These are phyloP conservation scores for Globisporangium paroecandrum DNA, from an alignment of 352 stramenopile genomes.

Conservation along the genomic window DNA sequence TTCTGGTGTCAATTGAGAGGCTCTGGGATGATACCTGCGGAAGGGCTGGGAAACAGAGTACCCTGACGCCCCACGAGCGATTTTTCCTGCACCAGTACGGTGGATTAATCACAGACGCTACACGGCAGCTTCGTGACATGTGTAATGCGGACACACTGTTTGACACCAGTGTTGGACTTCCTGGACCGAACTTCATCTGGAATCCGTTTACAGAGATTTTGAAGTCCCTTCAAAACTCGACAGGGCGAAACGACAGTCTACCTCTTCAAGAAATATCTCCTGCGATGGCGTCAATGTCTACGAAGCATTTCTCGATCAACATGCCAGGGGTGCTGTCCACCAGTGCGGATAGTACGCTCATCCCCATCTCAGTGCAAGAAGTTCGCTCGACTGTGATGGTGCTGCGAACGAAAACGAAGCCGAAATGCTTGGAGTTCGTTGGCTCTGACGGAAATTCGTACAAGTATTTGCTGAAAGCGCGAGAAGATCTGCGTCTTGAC, in stretches of 20 bases:
- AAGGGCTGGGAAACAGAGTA: slow-evolving; percentile 18
- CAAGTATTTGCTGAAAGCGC: slow-evolving; percentile 83
- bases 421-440: slow-evolving; percentile 78
- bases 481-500: slow-evolving; percentile 87
- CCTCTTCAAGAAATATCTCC: slow-evolving; percentile 76
- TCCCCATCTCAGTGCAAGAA: slow-evolving; percentile 36
- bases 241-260: slow-evolving; percentile 46
- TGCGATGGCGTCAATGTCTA: slow-evolving; percentile 40
- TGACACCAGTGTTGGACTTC: slow-evolving; percentile 2
- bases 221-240: slow-evolving; percentile 44
- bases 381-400: slow-evolving; percentile 44
- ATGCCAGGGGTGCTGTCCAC: slow-evolving; percentile 47
- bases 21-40: slow-evolving; percentile 67
- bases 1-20: slow-evolving; percentile 60
- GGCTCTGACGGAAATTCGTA: slow-evolving; percentile 70
- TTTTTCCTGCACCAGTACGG: slow-evolving; percentile 68
- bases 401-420: slow-evolving; percentile 81
- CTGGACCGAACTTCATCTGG: slow-evolving; percentile 39
- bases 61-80: slow-evolving; percentile 67
- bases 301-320: slow-evolving; percentile 35
- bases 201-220: slow-evolving; percentile 73
- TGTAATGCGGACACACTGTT: slow-evolving; percentile 28
- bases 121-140: slow-evolving; percentile 40
- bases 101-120: slow-evolving; percentile 39
- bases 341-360: slow-evolving; percentile 6